Evolutionary conservation across 2,329 filamentous ascomycete species (phyloP).

Genomic region (Lecanicillium sp.): DNA sequence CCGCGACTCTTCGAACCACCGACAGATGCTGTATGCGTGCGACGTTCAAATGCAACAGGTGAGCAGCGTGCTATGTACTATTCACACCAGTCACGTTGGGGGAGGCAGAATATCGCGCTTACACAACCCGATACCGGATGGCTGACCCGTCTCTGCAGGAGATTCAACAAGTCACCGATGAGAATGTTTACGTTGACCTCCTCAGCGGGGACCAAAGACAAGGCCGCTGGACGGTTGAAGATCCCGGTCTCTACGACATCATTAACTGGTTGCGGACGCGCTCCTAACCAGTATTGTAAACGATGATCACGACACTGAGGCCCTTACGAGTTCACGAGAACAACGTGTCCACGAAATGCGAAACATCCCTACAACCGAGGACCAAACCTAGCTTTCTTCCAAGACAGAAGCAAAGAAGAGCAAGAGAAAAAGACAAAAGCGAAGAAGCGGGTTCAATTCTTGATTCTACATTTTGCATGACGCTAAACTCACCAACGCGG

Average conservation of each 20-base stretch:
- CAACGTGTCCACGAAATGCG: background rate
- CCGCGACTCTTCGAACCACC: slow-evolving; percentile 41
- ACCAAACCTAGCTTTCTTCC: too few species aligned
- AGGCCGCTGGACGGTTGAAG: slow-evolving; percentile 58
- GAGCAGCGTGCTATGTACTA: slow-evolving; percentile 24
- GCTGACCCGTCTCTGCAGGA: slow-evolving; percentile 39
- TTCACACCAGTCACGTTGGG: background rate
- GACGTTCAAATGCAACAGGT: slow-evolving; percentile 54
- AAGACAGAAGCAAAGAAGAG: too few species aligned
- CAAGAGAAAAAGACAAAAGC: too few species aligned
- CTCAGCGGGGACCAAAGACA: slow-evolving; percentile 45
- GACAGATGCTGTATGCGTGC: slow-evolving; percentile 45
- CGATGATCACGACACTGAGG: too few species aligned
- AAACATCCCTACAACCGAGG: background rate
- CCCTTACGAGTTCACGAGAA: too few species aligned
- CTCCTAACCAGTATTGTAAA: background rate
- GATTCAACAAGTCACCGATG: slow-evolving; percentile 52
- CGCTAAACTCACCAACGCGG: too few species aligned
- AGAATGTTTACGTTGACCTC: slow-evolving; percentile 51
- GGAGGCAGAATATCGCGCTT: background rate
- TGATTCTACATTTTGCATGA: too few species aligned
- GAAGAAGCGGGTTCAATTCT: too few species aligned
- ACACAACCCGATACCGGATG: background rate
- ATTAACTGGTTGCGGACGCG: slow-evolving; percentile 50
- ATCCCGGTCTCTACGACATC: slow-evolving; percentile 52